A percentile compares a stretch with the other conserved stretches of the same genome.
phyloP scores from a whole-genome alignment of 805 yeast species.

The Spathaspora boniae region DNA sequence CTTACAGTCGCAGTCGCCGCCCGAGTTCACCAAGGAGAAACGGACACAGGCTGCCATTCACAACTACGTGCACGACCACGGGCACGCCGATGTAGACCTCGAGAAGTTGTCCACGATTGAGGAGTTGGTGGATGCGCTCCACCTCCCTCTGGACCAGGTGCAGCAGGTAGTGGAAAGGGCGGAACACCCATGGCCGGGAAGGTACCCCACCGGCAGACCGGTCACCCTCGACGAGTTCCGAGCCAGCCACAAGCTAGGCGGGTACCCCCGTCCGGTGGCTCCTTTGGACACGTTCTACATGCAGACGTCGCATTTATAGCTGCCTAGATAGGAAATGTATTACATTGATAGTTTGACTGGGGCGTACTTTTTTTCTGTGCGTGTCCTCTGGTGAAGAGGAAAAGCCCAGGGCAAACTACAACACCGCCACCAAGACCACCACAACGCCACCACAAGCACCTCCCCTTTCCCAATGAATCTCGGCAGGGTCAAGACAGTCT shows the following conservation, averaged over 20 bases:
- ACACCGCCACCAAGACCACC: too few species aligned
- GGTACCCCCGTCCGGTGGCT: conserved; percentile 55
- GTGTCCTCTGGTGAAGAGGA: too few species aligned
- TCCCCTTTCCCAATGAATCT: too few species aligned
- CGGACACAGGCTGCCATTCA: conserved; percentile 23
- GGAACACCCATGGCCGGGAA: conserved; percentile 28
- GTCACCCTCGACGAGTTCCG: conserved; percentile 56
- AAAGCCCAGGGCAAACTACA: too few species aligned
- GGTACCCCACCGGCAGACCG: conserved; percentile 48
- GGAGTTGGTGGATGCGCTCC: conserved; percentile 14
- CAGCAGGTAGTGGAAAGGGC: conserved; percentile 7
- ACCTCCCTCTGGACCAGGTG: too few species aligned
- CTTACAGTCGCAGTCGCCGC: conserved; percentile 51
- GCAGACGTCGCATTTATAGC: conserved; percentile 18
- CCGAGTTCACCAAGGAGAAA: conserved; percentile 16
- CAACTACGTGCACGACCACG: conserved; percentile 21
- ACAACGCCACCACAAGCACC: too few species aligned
- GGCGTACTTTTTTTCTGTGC: too few species aligned
- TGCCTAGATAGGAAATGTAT: conserved; percentile 10
- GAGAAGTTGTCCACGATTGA: conserved; percentile 24
- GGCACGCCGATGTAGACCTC: conserved; percentile 18
- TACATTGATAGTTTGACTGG: too few species aligned
- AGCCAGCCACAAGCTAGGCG: conserved; percentile 48
- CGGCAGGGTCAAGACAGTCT: conserved; percentile 24
- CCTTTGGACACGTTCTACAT: conserved; percentile 24